phyloP scores from a whole-genome alignment of 768 basidiomycete species.

The Strobilomyces confusus region DNA sequence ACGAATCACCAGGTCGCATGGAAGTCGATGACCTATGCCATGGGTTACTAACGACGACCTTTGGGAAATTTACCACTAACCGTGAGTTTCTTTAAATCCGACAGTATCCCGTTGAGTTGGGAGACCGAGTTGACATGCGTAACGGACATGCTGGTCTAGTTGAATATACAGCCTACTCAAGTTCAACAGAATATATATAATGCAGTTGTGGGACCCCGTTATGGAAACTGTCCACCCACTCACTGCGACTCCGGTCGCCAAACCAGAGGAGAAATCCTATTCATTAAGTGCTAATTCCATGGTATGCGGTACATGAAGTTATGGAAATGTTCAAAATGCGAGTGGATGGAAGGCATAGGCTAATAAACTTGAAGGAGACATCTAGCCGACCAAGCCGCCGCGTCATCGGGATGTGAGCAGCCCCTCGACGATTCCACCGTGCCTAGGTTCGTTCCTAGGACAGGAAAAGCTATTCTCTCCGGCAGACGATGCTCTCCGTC shows the following conservation, averaged over 20 bases:
- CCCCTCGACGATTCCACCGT: not conserved
- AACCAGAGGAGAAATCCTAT: not conserved
- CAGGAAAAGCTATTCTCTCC: slow-evolving; percentile 33
- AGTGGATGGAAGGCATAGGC: not conserved
- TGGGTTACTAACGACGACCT: not conserved
- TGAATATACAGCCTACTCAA: not conserved
- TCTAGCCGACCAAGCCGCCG: not conserved
- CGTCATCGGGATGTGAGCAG: not conserved
- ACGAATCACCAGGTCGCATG: slow-evolving; percentile 70
- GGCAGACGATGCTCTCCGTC: slow-evolving; percentile 46
- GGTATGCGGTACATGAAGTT: not conserved
- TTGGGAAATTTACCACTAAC: slow-evolving; percentile 34
- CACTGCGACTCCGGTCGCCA: not conserved
- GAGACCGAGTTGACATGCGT: slow-evolving; percentile 60
- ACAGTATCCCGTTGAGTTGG: slow-evolving; percentile 57
- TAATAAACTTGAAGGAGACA: not conserved
- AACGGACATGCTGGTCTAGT: slow-evolving; percentile 44
- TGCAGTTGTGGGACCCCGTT: not conserved
- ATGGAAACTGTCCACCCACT: slow-evolving; percentile 1
- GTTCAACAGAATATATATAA: not conserved
- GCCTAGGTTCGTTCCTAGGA: not conserved
- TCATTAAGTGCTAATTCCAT: not conserved
- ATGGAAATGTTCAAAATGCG: not conserved
- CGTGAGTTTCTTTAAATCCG: slow-evolving; percentile 60
- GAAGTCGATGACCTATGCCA: slow-evolving; percentile 73